These are phyloP conservation scores for Sporisorium reilianum DNA, from an alignment of 1,284 basidiomycete genomes.

Conservation along the genomic window DNA sequence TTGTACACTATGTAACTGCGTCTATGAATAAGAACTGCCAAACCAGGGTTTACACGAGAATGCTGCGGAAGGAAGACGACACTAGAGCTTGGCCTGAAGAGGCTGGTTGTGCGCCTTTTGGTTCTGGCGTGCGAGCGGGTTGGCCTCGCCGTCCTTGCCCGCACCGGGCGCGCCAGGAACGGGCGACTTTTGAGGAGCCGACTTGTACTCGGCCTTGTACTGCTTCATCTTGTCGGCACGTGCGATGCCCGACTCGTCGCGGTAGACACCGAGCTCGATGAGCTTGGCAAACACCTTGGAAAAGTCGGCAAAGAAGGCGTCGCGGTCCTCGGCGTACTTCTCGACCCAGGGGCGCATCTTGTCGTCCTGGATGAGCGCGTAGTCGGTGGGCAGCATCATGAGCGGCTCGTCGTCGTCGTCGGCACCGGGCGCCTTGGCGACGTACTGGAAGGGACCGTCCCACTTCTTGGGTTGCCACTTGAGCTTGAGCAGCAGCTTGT, in stretches of 20 bases:
- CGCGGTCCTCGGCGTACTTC: constrained; percentile 73
- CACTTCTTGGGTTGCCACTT: constrained; percentile 72
- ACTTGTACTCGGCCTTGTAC: constrained; percentile 61
- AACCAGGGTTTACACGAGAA: constrained; percentile 6
- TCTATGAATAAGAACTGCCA: constrained; percentile 29
- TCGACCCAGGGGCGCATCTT: constrained; percentile 67
- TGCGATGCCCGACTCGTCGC: constrained; percentile 66
- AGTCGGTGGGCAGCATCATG: constrained; percentile 74
- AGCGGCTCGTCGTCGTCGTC: constrained; percentile 70
- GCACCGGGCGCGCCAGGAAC: constrained; percentile 44
- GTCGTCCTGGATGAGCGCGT: constrained; percentile 63
- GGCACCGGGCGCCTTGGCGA: constrained; percentile 63
- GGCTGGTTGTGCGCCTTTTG: constrained; percentile 23
- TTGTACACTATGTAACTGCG: constrained; percentile 13
- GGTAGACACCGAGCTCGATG: constrained; percentile 69
- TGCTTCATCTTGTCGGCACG: constrained; percentile 58
- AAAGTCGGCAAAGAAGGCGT: constrained; percentile 74
- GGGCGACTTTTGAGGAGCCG: constrained; percentile 63
- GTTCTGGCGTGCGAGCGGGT: constrained; percentile 47
- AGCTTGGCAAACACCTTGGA: constrained; percentile 70
- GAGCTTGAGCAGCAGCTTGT: constrained; percentile 70
- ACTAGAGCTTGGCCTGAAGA: constrained; percentile 43
- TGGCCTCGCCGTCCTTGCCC: constrained; percentile 54
- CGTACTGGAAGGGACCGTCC: constrained; percentile 71
- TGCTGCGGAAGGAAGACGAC: constrained; percentile 6